Evolutionary conservation across 768 basidiomycete species (phyloP), one percentile per base, ranked within the genome.

Genomic region (Piloderma croceum): DNA sequence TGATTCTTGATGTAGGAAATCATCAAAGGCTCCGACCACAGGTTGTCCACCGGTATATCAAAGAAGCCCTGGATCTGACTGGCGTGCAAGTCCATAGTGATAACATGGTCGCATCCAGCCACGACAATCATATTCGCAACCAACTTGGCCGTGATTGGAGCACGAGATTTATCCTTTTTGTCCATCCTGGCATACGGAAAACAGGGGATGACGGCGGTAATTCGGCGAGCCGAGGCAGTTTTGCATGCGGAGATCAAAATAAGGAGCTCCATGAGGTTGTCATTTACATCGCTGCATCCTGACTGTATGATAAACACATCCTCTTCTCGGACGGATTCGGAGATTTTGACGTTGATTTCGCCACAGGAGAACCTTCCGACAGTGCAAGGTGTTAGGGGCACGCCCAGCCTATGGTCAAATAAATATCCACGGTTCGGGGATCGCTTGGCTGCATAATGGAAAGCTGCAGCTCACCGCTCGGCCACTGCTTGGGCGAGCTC

Each of bases 11-110:
- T 91, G 66, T 91, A 97, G 13, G 84, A 71, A 47, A 96, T 72
- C 87, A 97, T 94, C 45, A 93, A 70, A 2, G 96, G 91, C 60
- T 99, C 94, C 25, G 90, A 92, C 68, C 85, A 98, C 33, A 98
- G 72, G 61, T 98, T 98, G 68, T 98, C 94, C 20, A 96, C 93
- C 7, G 94, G 94, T 49, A 98, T 90, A 61, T 97, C 92, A 61
- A 98, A 98, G 71, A 98, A 98, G 6, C 94, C 94, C 59, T 98
- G 94, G 45, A 97, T 98, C 68, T 98, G 94, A 53, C 86, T 87
- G 31, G 94, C 93, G 57, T 97, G 94, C 37, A 98, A 69, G 61
- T 98, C 93, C 86, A 98, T 94, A n/a, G 94, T 97, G 51, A 99
- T 97, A 55, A 99, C 85, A 58, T 98, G 94, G 64, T 98, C 94